Evolutionary conservation across 768 basidiomycete genomes (phyloP), one percentile per base, ranked within the genome.

Genomic region (Cyclocybe cylindracea): DNA sequence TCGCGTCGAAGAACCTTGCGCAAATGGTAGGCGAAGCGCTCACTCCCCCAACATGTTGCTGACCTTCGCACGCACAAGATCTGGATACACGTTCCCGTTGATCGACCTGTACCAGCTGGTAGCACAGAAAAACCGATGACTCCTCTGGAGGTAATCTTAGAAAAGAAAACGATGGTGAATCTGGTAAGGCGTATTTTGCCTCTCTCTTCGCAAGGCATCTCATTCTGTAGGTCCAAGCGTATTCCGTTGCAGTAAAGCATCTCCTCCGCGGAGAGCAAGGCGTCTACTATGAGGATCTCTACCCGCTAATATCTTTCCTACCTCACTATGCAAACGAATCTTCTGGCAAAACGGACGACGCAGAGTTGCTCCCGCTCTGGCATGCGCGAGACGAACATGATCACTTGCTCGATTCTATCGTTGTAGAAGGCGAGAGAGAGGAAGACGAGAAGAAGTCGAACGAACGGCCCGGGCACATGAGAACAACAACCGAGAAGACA

Each of bases 101-200:
- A 79, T 7, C 71, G 80, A 11, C 56, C 62, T 6, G 68, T 67
- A 47, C 70, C 34, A 11, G 42, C 48, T 19, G 46, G 11, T 9
- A 54, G 24, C 24, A 24, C 24, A 50, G 10, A 60, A 62, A 33
- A 62, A 60, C 43, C 24, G 24, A 24, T 24, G 24, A 64, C 68
- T 47, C 69, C 72, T 2, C 62, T 82, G 11, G 65, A 82, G 59
- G 75, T 72, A 10, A 66, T 84, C 7, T 78, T 89, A 45, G 87
- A 89, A 72, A 91, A 89, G 68, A 85, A 86, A 70, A 80, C 80
- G 1, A 86, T 87, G 78, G 75, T 90, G 50, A 87, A 87, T 60
- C 63, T 90, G 45, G 82, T 84, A 53, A 54, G 77, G 64, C n/a
- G n/a, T 9, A 9, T 1, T 19, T 32, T 13, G 1, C 36, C 24